Conservation (phyloP, 352 stramenopile species). For the Globisporangium barbulae region DNA sequence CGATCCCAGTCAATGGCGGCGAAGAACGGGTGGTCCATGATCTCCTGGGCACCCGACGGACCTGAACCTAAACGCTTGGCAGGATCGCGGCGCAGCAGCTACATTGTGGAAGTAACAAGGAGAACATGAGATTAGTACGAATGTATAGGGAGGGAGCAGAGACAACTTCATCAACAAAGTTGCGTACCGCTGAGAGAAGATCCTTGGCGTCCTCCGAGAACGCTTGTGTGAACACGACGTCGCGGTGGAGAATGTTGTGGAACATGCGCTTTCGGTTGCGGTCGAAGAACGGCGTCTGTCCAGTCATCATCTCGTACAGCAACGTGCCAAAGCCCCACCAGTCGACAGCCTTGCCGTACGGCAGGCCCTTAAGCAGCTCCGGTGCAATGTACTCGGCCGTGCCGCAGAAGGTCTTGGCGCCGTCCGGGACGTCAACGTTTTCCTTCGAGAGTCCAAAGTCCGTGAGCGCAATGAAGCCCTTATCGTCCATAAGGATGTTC, state of each 20-base stretch:
- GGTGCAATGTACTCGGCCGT: constrained; percentile 93
- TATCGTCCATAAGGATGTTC: constrained; percentile 94
- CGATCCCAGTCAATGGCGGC: constrained; percentile 84
- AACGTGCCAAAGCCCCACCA: constrained; percentile 94
- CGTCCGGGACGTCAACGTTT: constrained; percentile 84
- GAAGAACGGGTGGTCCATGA: constrained; percentile 90
- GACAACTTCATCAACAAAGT: background rate
- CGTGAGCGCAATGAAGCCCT: constrained; percentile 91
- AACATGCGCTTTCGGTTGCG: constrained; percentile 95
- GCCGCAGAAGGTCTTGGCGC: constrained; percentile 91
- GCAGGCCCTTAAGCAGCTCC: constrained; percentile 86
- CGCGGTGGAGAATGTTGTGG: constrained; percentile 90
- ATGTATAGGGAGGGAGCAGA: background rate
- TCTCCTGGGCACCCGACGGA: constrained; percentile 81
- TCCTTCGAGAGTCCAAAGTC: constrained; percentile 94
- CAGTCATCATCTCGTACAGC: constrained; percentile 95
- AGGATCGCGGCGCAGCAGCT: constrained; percentile 81
- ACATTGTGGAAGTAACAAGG: constrained; percentile 1
- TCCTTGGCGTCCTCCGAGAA: constrained; percentile 89
- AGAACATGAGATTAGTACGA: background rate
- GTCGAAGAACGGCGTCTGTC: constrained; percentile 93
- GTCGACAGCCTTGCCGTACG: constrained; percentile 90
- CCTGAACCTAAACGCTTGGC: constrained; percentile 79
- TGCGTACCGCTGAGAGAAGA: constrained; percentile 58
- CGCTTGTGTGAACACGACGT: constrained; percentile 81